Conservation (phyloP, 2,329 filamentous ascomycete species). For the Raffaelea albimanens region DNA sequence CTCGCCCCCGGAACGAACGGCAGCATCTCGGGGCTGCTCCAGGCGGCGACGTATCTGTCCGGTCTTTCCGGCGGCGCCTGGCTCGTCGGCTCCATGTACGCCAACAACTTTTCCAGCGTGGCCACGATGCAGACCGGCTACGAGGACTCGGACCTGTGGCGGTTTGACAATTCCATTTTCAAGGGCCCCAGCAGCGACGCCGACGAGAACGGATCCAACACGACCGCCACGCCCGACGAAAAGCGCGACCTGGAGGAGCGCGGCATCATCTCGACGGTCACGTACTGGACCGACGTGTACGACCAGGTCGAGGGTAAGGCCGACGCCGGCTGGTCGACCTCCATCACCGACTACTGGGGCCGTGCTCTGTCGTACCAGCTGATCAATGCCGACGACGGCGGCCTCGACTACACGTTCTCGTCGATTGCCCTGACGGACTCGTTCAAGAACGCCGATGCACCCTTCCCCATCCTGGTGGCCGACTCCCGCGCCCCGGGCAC, state of each 20-base stretch:
- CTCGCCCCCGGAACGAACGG: constrained; percentile 48
- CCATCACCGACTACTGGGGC: constrained; percentile 84
- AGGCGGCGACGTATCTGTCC: constrained; percentile 70
- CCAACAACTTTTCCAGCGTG: constrained; percentile 76
- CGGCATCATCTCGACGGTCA: constrained; percentile 17
- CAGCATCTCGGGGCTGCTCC: constrained; percentile 71
- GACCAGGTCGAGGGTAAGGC: constrained; percentile 50
- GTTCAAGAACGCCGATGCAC: constrained; percentile 31
- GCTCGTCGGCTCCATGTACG: constrained; percentile 72
- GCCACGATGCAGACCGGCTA: constrained; percentile 40
- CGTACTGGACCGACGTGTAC: constrained; percentile 52
- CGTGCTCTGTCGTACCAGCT: constrained; percentile 81
- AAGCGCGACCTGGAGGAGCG: too few relatives aligned
- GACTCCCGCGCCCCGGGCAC: constrained; percentile 36
- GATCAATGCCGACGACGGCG: constrained; percentile 66
- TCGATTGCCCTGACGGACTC: constrained; percentile 42
- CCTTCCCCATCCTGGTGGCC: constrained; percentile 40
- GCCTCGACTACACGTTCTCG: constrained; percentile 70
- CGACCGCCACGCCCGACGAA: neutral
- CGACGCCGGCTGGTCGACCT: constrained; percentile 55
- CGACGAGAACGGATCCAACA: constrained; percentile 10
- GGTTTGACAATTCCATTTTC: constrained; percentile 26
- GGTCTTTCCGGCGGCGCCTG: constrained; percentile 77
- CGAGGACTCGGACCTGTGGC: constrained; percentile 21
- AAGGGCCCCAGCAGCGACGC: constrained; percentile 19